Base-by-base conservation (phyloP, 371 early-diverging fungal genomes). In the Mortierella sp. region DNA sequence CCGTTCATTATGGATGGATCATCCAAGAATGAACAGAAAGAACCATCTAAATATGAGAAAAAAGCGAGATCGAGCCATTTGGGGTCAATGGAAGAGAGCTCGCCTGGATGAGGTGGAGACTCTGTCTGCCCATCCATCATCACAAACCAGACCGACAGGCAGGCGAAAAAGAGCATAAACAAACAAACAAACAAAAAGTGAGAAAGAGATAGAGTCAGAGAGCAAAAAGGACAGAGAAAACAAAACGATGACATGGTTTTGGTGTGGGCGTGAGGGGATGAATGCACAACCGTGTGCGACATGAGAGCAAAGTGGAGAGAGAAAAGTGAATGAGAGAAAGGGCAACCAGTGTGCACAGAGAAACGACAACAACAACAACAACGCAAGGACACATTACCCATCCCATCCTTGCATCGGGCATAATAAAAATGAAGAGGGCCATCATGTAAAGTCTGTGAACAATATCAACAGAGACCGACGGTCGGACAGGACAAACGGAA, bases 181-280 rank as follows among this genome's bases (percentile, higher is more conserved):
- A 70, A 51, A 51, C 43, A 72, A 35, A 35, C 44, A 48, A 70
- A 49, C 46, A 51, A 35, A 70, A 44, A 44, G 27, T 14, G 60
- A 60, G 60, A 32, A 72, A 72, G 51, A 72, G 51, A 51, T 46
- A 72, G 72, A 72, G 72, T 21, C 65, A 65, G 72, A 43, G 60
- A 60, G 60, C 60, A 60, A 55, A 18, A 4, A n/a, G 29, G 46
- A n/a, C 14, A 71, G 29, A 11, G 71, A 24, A 72, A 32, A 11
- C 29, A 49, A 48, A n/a, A 46, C 46, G 43, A 44, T 43, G 71
- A 29, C 71, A 71, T 48, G 48, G 46, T 44, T 44, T 12, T 71
- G 71, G 71, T 44, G 32, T 44, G 46, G 46, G 71, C 71, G 71
- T 48, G 46, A 71, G 71, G 48, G 18, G 10, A 8, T 71, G 48